Percentiles rank a stretch among this genome's conserved stretches.
Conservation (phyloP, 257 asterid genomes). For the Forsythia suspensa region DNA sequence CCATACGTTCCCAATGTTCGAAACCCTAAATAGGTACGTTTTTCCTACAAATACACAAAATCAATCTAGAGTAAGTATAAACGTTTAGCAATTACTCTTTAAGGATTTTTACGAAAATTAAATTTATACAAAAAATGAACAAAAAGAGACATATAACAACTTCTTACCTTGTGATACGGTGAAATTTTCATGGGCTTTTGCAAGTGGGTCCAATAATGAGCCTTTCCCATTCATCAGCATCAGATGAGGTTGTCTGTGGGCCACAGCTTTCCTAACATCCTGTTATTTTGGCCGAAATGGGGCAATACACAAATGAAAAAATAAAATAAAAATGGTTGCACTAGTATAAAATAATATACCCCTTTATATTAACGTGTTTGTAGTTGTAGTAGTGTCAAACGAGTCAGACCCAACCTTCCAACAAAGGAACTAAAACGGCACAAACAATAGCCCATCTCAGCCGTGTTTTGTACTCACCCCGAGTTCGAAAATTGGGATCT, state of each 20-base stretch:
- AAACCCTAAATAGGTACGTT: constrained; percentile 47
- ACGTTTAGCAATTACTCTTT: no score
- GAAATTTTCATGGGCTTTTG: constrained; percentile 28
- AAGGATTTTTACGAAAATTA: no score
- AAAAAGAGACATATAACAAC: neutral
- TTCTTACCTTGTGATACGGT: constrained; percentile 32
- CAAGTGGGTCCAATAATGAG: constrained; percentile 23
- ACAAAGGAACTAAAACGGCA: neutral
- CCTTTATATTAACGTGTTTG: no score
- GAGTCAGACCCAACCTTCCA: neutral
- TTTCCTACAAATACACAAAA: constrained; percentile 29
- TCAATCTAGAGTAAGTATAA: neutral
- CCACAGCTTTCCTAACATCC: constrained; percentile 17
- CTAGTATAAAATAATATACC: no score
- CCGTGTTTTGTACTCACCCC: neutral
- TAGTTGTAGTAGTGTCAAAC: neutral
- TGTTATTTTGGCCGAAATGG: neutral
- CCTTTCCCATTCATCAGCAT: constrained; percentile 46
- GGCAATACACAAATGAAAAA: neutral
- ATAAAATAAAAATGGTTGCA: no score
- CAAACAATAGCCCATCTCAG: no score
- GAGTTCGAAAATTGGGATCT: neutral
- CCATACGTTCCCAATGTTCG: constrained; percentile 43
- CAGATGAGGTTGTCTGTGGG: constrained; percentile 19
- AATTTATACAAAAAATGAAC: no score